Conservation (phyloP, 768 basidiomycete species). For the Naematelia encephala region DNA sequence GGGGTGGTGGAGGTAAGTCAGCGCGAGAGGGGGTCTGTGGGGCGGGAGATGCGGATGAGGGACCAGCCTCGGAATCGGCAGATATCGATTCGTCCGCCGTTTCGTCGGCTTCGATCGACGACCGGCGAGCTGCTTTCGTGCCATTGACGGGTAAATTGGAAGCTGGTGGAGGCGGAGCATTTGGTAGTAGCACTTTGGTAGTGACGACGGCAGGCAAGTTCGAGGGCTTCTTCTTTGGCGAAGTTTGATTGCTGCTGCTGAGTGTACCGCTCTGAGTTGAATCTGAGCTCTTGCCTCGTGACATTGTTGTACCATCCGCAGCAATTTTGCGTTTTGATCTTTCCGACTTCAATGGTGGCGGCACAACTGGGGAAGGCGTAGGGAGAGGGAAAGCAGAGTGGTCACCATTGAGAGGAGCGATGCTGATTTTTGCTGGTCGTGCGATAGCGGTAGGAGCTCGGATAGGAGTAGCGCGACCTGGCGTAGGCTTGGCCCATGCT, state of each 20-base stretch:
- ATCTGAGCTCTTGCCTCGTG: conserved; percentile 32
- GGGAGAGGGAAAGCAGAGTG: conserved; percentile 38
- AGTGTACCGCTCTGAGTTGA: conserved; percentile 19
- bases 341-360: conserved; percentile 20
- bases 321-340: conserved; percentile 28
- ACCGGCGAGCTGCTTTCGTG: background rate
- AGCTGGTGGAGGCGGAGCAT: conserved; percentile 7
- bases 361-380: conserved; percentile 31
- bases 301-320: conserved; percentile 17
- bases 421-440: conserved; percentile 28
- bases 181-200: background rate
- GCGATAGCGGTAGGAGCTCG: conserved; percentile 16
- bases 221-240: conserved; percentile 34
- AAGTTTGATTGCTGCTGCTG: conserved; percentile 26
- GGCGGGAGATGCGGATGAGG: conserved; percentile 37
- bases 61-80: conserved; percentile 39
- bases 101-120: conserved; percentile 7
- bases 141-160: background rate
- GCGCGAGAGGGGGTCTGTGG: conserved; percentile 31
- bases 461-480: conserved; percentile 2
- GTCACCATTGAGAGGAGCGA: conserved; percentile 35
- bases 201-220: conserved; percentile 15
- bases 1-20: conserved; percentile 23
- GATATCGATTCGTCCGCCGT: conserved; percentile 21
- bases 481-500: conserved; percentile 32